These are phyloP conservation scores for Diplogelasinospora grovesii DNA, from an alignment of 495 filamentous ascomycete genomes.

Conservation along the genomic window DNA sequence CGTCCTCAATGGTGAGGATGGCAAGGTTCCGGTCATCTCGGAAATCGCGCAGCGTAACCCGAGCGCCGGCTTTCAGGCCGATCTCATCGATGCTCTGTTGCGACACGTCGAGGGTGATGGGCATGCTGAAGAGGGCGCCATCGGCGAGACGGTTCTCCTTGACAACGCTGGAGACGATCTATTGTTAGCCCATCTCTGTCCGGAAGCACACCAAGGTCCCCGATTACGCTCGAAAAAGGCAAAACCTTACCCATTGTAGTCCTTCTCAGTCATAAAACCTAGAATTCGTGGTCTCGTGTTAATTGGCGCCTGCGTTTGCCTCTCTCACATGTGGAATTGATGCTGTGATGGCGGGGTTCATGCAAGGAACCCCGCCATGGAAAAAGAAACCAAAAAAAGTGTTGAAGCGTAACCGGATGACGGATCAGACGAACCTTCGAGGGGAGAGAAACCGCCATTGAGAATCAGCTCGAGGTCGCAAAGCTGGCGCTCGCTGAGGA, in stretches of 20 bases:
- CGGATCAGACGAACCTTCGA: slow-evolving; percentile 66
- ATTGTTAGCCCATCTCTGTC: no score
- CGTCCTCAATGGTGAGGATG: slow-evolving; percentile 91
- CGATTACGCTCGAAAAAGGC: background rate
- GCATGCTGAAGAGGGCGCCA: slow-evolving; percentile 93
- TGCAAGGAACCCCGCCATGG: slow-evolving; percentile 24
- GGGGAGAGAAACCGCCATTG: slow-evolving; percentile 92
- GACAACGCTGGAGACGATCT: slow-evolving; percentile 60
- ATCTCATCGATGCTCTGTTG: slow-evolving; percentile 63
- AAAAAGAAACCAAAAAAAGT: background rate
- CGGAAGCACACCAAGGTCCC: slow-evolving; percentile 4
- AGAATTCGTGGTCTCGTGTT: slow-evolving; percentile 10
- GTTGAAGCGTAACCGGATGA: no score
- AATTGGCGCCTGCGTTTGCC: background rate
- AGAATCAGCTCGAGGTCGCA: slow-evolving; percentile 96
- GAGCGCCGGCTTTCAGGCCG: slow-evolving; percentile 67
- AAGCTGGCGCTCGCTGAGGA: slow-evolving; percentile 85
- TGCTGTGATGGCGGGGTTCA: slow-evolving; percentile 21
- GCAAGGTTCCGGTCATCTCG: slow-evolving; percentile 93
- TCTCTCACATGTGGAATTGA: no score
- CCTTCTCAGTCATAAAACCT: slow-evolving; percentile 96
- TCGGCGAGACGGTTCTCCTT: slow-evolving; percentile 75
- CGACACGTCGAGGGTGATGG: slow-evolving; percentile 85
- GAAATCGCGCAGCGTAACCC: slow-evolving; percentile 87
- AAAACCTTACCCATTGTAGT: slow-evolving; percentile 76